Conservation (phyloP, 495 filamentous ascomycete genomes). For the Neurospora hispaniola region DNA sequence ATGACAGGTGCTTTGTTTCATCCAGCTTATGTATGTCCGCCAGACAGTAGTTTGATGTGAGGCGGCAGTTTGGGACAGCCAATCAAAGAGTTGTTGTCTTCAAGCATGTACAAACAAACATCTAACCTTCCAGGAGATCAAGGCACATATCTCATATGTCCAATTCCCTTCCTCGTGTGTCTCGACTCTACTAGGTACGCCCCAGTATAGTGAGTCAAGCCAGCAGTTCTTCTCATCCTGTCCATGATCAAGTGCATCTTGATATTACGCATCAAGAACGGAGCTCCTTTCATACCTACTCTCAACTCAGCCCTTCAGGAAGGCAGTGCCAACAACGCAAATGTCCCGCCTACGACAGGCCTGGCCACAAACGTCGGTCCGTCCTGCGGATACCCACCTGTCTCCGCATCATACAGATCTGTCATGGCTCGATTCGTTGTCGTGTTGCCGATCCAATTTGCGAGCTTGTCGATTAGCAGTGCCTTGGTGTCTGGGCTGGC, state of each 20-base stretch:
- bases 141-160: background rate
- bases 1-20: background rate
- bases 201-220: background rate
- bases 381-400: constrained; percentile 42
- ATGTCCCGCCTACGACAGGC: constrained; percentile 74
- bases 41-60: background rate
- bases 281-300: background rate
- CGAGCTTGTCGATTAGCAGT: constrained; percentile 59
- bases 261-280: background rate
- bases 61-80: background rate
- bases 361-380: constrained; percentile 62
- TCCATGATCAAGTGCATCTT: background rate
- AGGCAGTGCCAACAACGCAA: constrained; percentile 62
- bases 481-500: constrained; percentile 46
- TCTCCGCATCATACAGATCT: constrained; percentile 66
- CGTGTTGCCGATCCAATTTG: constrained; percentile 69
- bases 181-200: background rate
- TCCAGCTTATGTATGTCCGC: background rate
- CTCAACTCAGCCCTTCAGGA: background rate
- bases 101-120: background rate
- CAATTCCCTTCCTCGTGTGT: background rate
- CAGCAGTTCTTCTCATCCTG: background rate
- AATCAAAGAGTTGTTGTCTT: background rate
- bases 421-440: constrained; percentile 60
- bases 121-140: background rate